These are phyloP conservation scores for Fusarium nygamai DNA, from an alignment of 2,329 filamentous ascomycete genomes.

Conservation along the genomic window DNA sequence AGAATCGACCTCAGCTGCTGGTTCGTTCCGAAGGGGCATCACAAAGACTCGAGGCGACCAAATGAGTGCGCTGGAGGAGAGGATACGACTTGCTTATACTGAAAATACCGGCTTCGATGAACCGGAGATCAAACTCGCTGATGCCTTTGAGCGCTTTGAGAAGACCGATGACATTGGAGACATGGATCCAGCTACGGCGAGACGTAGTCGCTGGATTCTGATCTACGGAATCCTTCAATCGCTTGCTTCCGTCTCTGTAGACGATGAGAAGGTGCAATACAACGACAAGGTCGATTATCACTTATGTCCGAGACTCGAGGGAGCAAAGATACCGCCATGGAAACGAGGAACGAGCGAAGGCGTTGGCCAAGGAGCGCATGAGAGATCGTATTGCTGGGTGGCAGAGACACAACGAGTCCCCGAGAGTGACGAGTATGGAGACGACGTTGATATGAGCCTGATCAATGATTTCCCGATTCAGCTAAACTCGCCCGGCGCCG, in stretches of 20 bases:
- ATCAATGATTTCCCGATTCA: constrained; percentile 19
- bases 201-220: constrained; percentile 69
- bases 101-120: constrained; percentile 69
- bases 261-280: constrained; percentile 63
- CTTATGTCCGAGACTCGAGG: constrained; percentile 61
- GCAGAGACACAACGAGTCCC: constrained; percentile 46
- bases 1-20: constrained; percentile 53
- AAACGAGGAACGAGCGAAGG: constrained; percentile 40
- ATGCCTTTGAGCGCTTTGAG: constrained; percentile 66
- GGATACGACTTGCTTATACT: constrained; percentile 66
- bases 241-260: constrained; percentile 67
- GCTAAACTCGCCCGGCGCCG: constrained; percentile 7
- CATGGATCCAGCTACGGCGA: constrained; percentile 63
- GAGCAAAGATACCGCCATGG: constrained; percentile 62
- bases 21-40: constrained; percentile 47
- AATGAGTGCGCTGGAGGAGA: constrained; percentile 53
- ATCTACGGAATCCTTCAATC: constrained; percentile 70
- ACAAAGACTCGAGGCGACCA: constrained; percentile 40
- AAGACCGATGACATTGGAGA: constrained; percentile 61
- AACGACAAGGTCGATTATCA: constrained; percentile 66
- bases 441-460: constrained; percentile 9
- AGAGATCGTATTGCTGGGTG: constrained; percentile 64
- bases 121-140: constrained; percentile 65
- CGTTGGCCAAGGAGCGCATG: constrained; percentile 55
- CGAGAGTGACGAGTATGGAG: constrained; percentile 6